Evolutionary conservation across 164 flowering plant genomes (phyloP).

Genomic region (Paratinospora sagittata): DNA sequence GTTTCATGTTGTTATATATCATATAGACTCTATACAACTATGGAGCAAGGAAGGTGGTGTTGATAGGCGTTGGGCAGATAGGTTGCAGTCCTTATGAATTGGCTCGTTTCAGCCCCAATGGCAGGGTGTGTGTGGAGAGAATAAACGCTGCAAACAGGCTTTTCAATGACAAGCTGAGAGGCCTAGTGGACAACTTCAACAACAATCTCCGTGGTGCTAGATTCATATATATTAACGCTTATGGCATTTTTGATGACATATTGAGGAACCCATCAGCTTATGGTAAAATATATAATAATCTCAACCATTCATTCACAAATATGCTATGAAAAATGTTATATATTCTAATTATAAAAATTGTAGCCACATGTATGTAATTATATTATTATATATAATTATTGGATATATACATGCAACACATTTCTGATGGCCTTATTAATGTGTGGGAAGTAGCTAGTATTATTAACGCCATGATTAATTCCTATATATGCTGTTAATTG

Average conservation of each 20-base stretch:
- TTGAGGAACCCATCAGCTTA: constrained; percentile 34
- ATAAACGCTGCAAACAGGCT: constrained; percentile 50
- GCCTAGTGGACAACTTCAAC: constrained; percentile 37
- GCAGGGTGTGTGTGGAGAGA: constrained; percentile 37
- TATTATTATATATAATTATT: no score
- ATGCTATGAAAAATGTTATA: no score
- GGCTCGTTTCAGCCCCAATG: constrained; percentile 46
- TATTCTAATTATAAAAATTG: no score
- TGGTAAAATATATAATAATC: constrained; percentile 29
- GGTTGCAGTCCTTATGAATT: constrained; percentile 73
- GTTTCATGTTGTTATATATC: no score
- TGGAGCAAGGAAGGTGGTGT: constrained; percentile 79
- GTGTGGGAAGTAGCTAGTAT: no score
- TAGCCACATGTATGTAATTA: no score
- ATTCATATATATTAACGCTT: constrained; percentile 47
- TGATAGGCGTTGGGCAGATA: constrained; percentile 63
- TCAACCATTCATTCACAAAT: neutral
- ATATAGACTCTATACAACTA: constrained; percentile 53
- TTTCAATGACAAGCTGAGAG: constrained; percentile 43
- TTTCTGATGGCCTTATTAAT: no score
- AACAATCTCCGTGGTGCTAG: constrained; percentile 31
- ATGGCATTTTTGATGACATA: constrained; percentile 55
- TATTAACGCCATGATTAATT: no score
- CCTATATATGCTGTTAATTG: no score
- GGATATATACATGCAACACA: no score